Base-by-base conservation (phyloP, 805 yeast species). In the Saturnispora dispora region DNA sequence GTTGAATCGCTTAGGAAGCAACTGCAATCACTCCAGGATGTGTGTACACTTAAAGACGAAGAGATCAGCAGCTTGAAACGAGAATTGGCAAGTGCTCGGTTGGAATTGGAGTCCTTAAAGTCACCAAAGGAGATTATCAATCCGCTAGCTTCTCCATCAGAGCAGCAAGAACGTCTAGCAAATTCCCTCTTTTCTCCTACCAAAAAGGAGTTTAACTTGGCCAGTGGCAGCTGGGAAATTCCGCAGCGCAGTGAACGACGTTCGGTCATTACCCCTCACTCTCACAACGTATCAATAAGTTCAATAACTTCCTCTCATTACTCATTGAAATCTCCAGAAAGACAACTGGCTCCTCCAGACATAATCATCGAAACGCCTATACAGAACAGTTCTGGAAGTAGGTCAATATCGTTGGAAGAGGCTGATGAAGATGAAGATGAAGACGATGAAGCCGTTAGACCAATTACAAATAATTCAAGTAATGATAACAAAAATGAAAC, bases 231-330 rank as follows among this genome's bases (percentile, higher is more conserved):
- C 27, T 53, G 58, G 20, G 58, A 57, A 30, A 52, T 63, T n/a
- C 68, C 68, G 5, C 59, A 58, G 46, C 56, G 68, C 49, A 62
- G 59, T 45, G 61, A 60, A 48, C 53, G 60, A 4, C 54, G 64
- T 36, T 53, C 53, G 3, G 55, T 55, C 18, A 27, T 9, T 2
- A 22, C n/a, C 5, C 23, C 30, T 25, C 28, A 45, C 13, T 45
- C 47, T 10, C 20, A 45, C 17, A 22, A 15, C 32, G 22, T 20
- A 9, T 51, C 53, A 5, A 36, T 50, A 4, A 45, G 45, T 18
- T 53, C 56, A 11, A 36, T 37, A n/a, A 53, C 56, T 18, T 53
- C 56, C 4, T 53, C 56, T 3, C 48, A 53, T 23, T 53, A 53
- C 37, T 53, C 45, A 7, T 11, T 27, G 28, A 42, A 25, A 6